A percentile compares a stretch with the other conserved stretches of the same genome.
These are phyloP conservation scores for Epichloe sylvatica DNA, from an alignment of 2,329 filamentous ascomycete genomes.

Conservation along the genomic window DNA sequence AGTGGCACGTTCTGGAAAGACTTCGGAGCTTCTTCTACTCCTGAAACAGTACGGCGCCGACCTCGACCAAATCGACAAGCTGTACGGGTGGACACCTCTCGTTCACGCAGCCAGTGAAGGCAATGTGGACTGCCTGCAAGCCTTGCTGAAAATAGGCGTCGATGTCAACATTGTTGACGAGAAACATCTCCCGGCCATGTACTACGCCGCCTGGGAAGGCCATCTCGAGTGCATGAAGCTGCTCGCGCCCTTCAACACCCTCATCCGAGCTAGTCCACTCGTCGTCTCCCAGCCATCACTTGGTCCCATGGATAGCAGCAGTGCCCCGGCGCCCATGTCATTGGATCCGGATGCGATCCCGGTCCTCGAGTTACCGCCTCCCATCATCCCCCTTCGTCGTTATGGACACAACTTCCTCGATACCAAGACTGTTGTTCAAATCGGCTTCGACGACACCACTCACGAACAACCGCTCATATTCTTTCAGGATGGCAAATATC, in stretches of 20 bases:
- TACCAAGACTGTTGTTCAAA: conserved; percentile 89
- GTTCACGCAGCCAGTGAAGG: conserved; percentile 96
- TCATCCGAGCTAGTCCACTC: conserved; percentile 29
- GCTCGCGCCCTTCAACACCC: conserved; percentile 47
- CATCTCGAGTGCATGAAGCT: conserved; percentile 89
- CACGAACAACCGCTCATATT: conserved; percentile 74
- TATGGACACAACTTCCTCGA: conserved; percentile 98
- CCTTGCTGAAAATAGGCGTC: conserved; percentile 64
- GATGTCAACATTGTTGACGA: conserved; percentile 75
- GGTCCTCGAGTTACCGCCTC: conserved; percentile 78
- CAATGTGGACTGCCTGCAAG: conserved; percentile 75
- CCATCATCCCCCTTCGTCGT: conserved; percentile 84
- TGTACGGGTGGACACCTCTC: conserved; percentile 94
- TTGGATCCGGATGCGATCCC: conserved; percentile 82
- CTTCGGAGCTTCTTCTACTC: conserved; percentile 63
- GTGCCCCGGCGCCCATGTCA: conserved; percentile 44
- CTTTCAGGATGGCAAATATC: conserved; percentile 94
- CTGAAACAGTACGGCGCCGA: conserved; percentile 78
- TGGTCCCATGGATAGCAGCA: conserved; percentile 32
- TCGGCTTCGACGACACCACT: conserved; percentile 66
- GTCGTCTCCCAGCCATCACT: conserved; percentile 28
- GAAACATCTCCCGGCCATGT: conserved; percentile 87
- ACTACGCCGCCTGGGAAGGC: conserved; percentile 97
- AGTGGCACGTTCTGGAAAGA: conserved; percentile 77
- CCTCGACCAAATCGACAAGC: conserved; percentile 81